phyloP scores from a whole-genome alignment of 2,329 filamentous ascomycete genomes.

The Pseudocercospora vitis region DNA sequence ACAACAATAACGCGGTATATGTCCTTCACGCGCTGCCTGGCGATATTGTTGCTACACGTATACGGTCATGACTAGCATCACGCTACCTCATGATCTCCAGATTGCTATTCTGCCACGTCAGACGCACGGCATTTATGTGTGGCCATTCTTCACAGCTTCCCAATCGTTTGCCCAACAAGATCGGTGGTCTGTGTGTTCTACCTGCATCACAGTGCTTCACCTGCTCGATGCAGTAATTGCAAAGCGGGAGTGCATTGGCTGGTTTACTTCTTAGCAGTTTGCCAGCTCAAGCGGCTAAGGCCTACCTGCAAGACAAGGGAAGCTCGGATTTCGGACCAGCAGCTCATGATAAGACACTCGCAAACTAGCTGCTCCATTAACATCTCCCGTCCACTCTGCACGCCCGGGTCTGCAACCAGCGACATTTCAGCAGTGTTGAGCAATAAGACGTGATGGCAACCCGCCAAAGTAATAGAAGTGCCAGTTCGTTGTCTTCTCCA shows the following conservation, averaged over 20 bases:
- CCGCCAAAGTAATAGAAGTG: neutral
- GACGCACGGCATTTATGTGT: neutral
- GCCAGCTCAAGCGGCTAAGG: no score
- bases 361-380: neutral
- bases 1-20: no score
- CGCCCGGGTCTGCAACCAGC: no score
- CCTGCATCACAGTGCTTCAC: neutral
- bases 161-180: neutral
- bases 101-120: slow-evolving; percentile 1
- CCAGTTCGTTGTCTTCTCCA: neutral
- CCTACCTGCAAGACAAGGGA: neutral
- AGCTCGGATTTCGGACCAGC: neutral
- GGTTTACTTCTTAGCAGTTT: no score
- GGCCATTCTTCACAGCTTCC: neutral
- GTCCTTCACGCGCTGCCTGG: no score
- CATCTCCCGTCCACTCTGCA: no score
- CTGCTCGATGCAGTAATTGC: neutral
- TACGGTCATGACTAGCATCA: no score
- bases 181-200: neutral
- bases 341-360: neutral
- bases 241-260: neutral
- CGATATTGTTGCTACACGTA: no score
- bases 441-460: neutral
- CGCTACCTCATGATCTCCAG: neutral
- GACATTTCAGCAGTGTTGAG: no score